These are phyloP conservation scores for Malassezia sp. DNA, from an alignment of 1,284 basidiomycete genomes.

Conservation along the genomic window DNA sequence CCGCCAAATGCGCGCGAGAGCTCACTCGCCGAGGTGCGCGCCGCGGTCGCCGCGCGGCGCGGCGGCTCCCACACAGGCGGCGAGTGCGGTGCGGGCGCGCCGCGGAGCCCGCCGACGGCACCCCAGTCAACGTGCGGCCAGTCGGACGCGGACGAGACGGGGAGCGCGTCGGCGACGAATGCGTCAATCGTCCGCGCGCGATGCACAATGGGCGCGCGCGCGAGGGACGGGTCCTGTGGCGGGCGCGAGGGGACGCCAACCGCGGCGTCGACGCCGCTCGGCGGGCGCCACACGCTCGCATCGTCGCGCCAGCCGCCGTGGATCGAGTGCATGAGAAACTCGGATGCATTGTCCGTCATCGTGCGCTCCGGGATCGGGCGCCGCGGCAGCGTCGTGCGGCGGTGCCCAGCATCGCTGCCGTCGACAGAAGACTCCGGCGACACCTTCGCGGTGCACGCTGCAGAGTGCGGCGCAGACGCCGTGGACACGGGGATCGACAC, in stretches of 20 bases:
- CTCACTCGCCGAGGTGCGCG: not conserved
- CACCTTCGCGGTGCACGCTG: not conserved
- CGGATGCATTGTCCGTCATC: conserved; percentile 9
- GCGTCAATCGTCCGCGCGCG: conserved; percentile 11
- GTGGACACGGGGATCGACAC: not conserved
- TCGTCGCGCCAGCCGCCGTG: not conserved
- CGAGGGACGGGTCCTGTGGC: too few relatives aligned
- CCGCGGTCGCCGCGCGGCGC: not conserved
- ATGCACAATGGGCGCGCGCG: not conserved
- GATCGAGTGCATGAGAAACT: conserved; percentile 8
- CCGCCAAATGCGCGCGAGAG: too few relatives aligned
- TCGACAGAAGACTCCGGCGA: too few relatives aligned
- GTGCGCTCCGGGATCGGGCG: conserved; percentile 10
- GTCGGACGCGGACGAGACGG: not conserved
- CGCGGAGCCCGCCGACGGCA: not conserved
- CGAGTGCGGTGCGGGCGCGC: not conserved
- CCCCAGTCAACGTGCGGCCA: not conserved
- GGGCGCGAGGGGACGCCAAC: not conserved
- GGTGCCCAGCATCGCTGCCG: too few relatives aligned
- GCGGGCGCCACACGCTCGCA: not conserved
- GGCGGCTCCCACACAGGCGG: not conserved
- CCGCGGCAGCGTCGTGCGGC: not conserved
- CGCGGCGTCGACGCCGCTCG: not conserved
- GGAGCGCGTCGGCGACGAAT: not conserved
- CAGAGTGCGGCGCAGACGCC: not conserved